Percentiles rank a stretch among this genome's conserved stretches.
Conservation (phyloP, 129 eudicot genomes). For the Saposhnikovia divaricata region DNA sequence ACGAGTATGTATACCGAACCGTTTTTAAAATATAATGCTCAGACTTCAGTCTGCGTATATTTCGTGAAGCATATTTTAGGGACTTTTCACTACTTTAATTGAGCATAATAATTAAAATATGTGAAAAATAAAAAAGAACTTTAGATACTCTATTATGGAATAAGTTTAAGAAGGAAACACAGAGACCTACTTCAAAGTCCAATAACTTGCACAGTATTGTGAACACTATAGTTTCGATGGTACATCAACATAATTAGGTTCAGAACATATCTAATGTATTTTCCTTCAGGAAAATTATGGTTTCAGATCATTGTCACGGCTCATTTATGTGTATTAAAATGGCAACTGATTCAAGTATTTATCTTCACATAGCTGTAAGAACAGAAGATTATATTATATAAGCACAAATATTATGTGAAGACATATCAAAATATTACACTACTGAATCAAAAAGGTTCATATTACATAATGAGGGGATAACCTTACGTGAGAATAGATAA, state of each 20-base stretch:
- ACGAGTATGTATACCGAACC: background rate
- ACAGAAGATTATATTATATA: background rate
- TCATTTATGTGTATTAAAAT: background rate
- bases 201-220: background rate
- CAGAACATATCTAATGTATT: background rate
- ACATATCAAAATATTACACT: background rate
- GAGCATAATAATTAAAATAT: background rate
- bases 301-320: background rate
- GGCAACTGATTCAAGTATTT: background rate
- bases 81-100: background rate
- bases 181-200: background rate
- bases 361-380: background rate
- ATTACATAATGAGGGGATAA: slow-evolving; percentile 20
- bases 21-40: background rate
- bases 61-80: background rate
- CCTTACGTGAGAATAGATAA: slow-evolving; percentile 82
- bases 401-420: background rate
- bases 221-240: background rate
- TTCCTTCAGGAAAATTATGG: background rate
- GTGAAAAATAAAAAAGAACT: background rate
- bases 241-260: background rate
- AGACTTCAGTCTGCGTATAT: background rate
- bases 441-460: background rate
- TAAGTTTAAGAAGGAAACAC: background rate
- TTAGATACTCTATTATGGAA: background rate